These are phyloP conservation scores for Xylaria venustula DNA, from an alignment of 495 filamentous ascomycete species.

Conservation along the genomic window DNA sequence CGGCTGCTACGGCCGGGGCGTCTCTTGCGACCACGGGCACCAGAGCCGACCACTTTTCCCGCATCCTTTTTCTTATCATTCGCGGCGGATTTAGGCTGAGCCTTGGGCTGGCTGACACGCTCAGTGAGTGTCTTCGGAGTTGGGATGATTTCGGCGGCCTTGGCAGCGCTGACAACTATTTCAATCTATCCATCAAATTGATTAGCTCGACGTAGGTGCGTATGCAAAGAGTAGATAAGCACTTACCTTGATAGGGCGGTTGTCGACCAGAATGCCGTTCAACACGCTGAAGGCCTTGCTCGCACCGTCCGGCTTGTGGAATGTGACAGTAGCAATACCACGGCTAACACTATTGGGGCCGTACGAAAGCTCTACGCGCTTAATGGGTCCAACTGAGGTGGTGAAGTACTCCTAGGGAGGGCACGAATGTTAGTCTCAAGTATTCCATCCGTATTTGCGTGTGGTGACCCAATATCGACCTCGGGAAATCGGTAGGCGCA, in stretches of 20 bases:
- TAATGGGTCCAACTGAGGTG: constrained; percentile 84
- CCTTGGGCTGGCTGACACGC: constrained; percentile 71
- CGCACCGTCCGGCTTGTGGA: constrained; percentile 73
- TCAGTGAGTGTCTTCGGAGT: constrained; percentile 77
- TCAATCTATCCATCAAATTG: constrained; percentile 66
- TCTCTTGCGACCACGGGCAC: constrained; percentile 53
- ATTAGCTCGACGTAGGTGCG: not conserved
- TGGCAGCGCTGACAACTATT: constrained; percentile 75
- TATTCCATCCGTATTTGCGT: constrained; percentile 23
- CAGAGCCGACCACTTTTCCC: constrained; percentile 37
- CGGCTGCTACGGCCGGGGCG: constrained; percentile 55
- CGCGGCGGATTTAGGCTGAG: constrained; percentile 82
- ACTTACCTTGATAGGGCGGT: constrained; percentile 82
- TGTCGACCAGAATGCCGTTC: constrained; percentile 86
- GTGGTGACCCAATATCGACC: constrained; percentile 24
- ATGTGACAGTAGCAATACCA: constrained; percentile 71
- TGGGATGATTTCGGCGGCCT: constrained; percentile 59
- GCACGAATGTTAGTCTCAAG: constrained; percentile 33
- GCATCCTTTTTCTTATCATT: constrained; percentile 57
- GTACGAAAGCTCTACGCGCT: constrained; percentile 83
- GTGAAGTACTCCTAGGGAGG: constrained; percentile 88
- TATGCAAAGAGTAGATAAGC: not conserved
- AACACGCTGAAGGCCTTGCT: constrained; percentile 76
- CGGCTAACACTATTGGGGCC: constrained; percentile 88
- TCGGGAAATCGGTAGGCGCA: constrained; percentile 11